Conservation (phyloP, 2,329 filamentous ascomycete species). For the Canariomyces notabilis region DNA sequence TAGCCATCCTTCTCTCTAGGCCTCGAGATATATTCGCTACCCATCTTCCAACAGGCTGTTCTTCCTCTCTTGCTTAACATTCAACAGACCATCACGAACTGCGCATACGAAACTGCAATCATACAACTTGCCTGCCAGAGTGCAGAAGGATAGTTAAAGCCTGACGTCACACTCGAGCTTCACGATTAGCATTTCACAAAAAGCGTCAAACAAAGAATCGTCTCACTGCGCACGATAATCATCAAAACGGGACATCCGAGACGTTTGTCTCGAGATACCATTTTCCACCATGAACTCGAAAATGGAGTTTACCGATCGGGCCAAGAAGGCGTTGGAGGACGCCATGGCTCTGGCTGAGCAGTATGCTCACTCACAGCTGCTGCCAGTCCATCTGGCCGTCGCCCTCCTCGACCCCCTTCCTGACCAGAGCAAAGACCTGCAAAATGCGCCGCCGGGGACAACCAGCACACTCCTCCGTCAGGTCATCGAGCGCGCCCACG, state of each 20-base stretch:
- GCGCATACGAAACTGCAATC: background rate
- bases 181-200: background rate
- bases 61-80: constrained; percentile 4
- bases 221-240: constrained; percentile 7
- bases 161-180: constrained; percentile 23
- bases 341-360: constrained; percentile 83
- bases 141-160: constrained; percentile 11
- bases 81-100: constrained; percentile 4
- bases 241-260: constrained; percentile 13
- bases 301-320: constrained; percentile 92
- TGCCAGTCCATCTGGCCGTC: constrained; percentile 84
- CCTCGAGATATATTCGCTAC: no score
- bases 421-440: constrained; percentile 76
- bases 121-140: background rate
- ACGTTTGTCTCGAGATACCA: constrained; percentile 17
- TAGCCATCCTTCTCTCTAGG: no score
- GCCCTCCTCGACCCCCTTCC: constrained; percentile 70
- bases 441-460: constrained; percentile 62
- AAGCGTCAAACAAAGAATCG: background rate
- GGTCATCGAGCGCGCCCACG: constrained; percentile 88
- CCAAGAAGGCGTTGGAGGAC: constrained; percentile 83
- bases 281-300: constrained; percentile 57
- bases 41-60: no score
- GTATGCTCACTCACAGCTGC: constrained; percentile 85
- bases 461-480: constrained; percentile 82